These are phyloP conservation scores for Porphyrellus cyaneotinctus DNA, from an alignment of 768 basidiomycete genomes.

Conservation along the genomic window DNA sequence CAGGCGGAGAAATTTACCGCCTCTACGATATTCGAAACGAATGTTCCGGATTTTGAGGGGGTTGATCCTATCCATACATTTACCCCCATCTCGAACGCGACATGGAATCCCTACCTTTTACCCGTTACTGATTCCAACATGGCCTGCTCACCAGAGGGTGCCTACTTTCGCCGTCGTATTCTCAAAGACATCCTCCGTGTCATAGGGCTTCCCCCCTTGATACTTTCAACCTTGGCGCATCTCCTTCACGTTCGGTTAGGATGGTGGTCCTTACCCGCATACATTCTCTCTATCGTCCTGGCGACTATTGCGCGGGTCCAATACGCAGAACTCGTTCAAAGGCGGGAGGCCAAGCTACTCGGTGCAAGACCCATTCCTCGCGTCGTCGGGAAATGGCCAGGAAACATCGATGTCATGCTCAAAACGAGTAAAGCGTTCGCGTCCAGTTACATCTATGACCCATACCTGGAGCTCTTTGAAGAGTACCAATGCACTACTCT, in stretches of 20 bases:
- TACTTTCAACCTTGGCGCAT: constrained; percentile 31
- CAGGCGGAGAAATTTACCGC: constrained; percentile 8
- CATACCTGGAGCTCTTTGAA: constrained; percentile 62
- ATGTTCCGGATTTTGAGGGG: constrained; percentile 2
- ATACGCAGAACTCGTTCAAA: constrained; percentile 36
- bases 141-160: background rate
- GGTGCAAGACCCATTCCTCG: constrained; percentile 52
- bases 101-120: constrained; percentile 4
- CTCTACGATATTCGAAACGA: constrained; percentile 6
- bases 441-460: constrained; percentile 58
- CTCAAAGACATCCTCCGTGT: constrained; percentile 42
- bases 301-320: constrained; percentile 37
- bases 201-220: constrained; percentile 39
- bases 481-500: constrained; percentile 69
- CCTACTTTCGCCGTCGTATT: constrained; percentile 47
- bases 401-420: constrained; percentile 69
- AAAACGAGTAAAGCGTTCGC: constrained; percentile 52
- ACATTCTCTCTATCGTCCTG: constrained; percentile 39
- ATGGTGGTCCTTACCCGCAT: constrained; percentile 33
- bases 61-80: constrained; percentile 6
- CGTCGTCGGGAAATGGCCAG: constrained; percentile 69
- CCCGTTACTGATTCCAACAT: background rate
- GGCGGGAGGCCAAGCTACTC: constrained; percentile 42
- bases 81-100: background rate
- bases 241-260: constrained; percentile 33